Evolutionary conservation across 2,329 filamentous ascomycete genomes (phyloP).

Genomic region (Neobulgaria alba): DNA sequence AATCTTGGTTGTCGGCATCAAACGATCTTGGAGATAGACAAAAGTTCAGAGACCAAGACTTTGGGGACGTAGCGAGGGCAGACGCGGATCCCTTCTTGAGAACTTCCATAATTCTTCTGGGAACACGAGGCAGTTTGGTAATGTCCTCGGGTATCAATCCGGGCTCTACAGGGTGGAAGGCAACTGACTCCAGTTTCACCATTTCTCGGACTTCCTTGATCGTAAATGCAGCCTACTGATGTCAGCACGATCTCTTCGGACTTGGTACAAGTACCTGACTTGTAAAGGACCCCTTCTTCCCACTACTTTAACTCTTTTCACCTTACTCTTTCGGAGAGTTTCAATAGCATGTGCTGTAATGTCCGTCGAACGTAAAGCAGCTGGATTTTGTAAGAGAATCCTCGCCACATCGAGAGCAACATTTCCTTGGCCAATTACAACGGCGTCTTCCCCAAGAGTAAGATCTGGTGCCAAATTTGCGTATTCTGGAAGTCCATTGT

Average conservation of each 20-base stretch:
- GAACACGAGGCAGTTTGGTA: slow-evolving; percentile 63
- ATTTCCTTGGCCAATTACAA: slow-evolving; percentile 91
- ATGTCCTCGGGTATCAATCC: slow-evolving; percentile 59
- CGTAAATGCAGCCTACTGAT: slow-evolving; percentile 70
- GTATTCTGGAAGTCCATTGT: slow-evolving; percentile 87
- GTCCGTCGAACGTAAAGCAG: slow-evolving; percentile 70
- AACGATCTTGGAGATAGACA: slow-evolving; percentile 72
- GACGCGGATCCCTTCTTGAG: slow-evolving; percentile 63
- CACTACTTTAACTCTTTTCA: slow-evolving; percentile 78
- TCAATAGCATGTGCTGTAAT: slow-evolving; percentile 81
- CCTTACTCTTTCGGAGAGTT: slow-evolving; percentile 58
- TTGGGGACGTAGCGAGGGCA: slow-evolving; percentile 35
- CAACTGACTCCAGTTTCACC: slow-evolving; percentile 64
- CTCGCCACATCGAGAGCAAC: slow-evolving; percentile 90
- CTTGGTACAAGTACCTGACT: slow-evolving; percentile 36
- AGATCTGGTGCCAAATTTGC: slow-evolving; percentile 65
- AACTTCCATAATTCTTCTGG: slow-evolving; percentile 71
- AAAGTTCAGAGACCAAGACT: slow-evolving; percentile 79
- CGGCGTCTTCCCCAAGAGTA: slow-evolving; percentile 66
- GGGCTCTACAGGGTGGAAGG: slow-evolving; percentile 60
- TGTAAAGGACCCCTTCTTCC: slow-evolving; percentile 85
- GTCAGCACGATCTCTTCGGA: slow-evolving; percentile 5
- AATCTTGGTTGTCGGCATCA: slow-evolving; percentile 33
- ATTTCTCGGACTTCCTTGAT: slow-evolving; percentile 92
- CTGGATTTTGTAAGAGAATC: slow-evolving; percentile 70